Base-by-base conservation (phyloP, 2,329 filamentous ascomycete species). In the Chlorencoelia australis region DNA sequence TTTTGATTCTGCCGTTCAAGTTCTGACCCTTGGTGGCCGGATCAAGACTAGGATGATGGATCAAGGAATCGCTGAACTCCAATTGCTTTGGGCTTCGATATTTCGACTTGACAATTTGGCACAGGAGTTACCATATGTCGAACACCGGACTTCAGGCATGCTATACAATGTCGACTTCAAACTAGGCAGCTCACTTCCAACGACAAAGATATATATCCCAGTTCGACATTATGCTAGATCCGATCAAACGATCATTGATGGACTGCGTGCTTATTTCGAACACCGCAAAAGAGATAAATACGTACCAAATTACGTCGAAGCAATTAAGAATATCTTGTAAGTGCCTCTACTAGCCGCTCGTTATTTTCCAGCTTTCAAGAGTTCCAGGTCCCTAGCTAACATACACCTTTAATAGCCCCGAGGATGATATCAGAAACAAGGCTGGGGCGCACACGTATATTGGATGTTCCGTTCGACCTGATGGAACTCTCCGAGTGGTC, bases 141-240 rank as follows among this genome's bases (percentile, higher is more conserved):
- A 18, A 18, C 15, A 30, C 20, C 15, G 16, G 11, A 30, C 28
- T 19, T 10, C 28, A 3, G 28, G 28, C 7, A 19, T 30, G 11
- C 28, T 30, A 7, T 18, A 30, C 16, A 18, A 30, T n/a, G 15
- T 30, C n/a, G 28, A 30, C n/a, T 18, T 30, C 4, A 30, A 30
- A 11, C 16, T 18, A 3, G 16, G 28, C 9, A n/a, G 16, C 5
- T 2, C 9, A 11, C 16, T 30, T 19, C 28, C 28, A 7, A 30
- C 28, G 4, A 18, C 28, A 10, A 30, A 30, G 14, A 18, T 30
- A 4, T 30, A 30, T 6, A n/a, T 30, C 4, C 28, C 28, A 4
- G 28, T 18, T 7, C 15, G 16, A 19, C 15, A 30, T 30, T 30
- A 30, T 18, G 11, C 15, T 30, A 18, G 16, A 30, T 18, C 16